phyloP scores from a whole-genome alignment of 1,284 basidiomycete genomes.

The Vanrija humicola region DNA sequence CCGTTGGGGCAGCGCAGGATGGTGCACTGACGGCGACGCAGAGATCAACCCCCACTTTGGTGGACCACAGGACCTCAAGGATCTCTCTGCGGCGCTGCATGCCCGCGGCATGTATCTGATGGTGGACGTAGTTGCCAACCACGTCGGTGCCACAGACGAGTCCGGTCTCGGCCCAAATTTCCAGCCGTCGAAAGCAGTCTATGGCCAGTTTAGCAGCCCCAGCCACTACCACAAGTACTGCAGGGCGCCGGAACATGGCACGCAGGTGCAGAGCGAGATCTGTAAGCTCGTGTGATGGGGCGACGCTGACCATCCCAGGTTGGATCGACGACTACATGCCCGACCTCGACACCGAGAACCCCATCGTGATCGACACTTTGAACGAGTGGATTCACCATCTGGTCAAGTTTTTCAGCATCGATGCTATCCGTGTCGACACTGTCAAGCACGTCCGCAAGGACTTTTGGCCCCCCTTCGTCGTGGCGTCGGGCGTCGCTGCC shows the following conservation, averaged over 20 bases:
- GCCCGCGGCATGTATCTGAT: conserved; percentile 53
- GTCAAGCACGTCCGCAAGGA: conserved; percentile 53
- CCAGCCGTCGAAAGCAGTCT: conserved; percentile 14
- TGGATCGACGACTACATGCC: conserved; percentile 50
- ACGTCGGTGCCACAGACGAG: conserved; percentile 44
- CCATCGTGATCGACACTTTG: conserved; percentile 43
- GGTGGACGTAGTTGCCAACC: conserved; percentile 53
- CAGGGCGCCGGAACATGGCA: conserved; percentile 47
- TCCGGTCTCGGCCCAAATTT: conserved; percentile 13
- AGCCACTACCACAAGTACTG: conserved; percentile 50
- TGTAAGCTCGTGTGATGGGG: conserved; percentile 29
- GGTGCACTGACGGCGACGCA: conserved; percentile 5
- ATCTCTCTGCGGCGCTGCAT: conserved; percentile 50
- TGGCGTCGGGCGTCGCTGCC: conserved; percentile 49
- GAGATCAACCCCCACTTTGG: conserved; percentile 52
- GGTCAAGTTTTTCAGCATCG: conserved; percentile 48
- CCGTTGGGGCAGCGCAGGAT: neutral
- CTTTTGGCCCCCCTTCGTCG: conserved; percentile 53
- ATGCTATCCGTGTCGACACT: conserved; percentile 52
- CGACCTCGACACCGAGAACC: conserved; percentile 53
- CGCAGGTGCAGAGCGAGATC: conserved; percentile 50
- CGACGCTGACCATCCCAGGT: conserved; percentile 21
- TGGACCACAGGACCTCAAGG: conserved; percentile 47
- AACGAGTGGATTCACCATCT: conserved; percentile 51
- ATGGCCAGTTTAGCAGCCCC: conserved; percentile 42